These are phyloP conservation scores for Neurospora tetrasperma DNA, from an alignment of 495 filamentous ascomycete genomes.

Conservation along the genomic window DNA sequence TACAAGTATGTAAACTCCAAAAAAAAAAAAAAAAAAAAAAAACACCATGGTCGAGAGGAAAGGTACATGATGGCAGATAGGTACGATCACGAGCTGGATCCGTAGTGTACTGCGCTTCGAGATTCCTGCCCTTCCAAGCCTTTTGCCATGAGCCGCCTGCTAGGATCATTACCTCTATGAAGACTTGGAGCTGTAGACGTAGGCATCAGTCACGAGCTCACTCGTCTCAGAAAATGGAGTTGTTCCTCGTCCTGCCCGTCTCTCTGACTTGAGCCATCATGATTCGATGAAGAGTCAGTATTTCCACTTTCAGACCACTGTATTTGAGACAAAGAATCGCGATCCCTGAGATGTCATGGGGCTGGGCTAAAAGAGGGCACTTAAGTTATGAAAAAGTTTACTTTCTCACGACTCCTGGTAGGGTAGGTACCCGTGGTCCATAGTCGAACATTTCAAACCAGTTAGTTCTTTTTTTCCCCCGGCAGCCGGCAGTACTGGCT, in stretches of 20 bases:
- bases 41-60: not conserved
- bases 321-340: not conserved
- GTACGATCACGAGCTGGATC: not conserved
- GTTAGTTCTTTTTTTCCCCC: too few relatives aligned
- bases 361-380: too few relatives aligned
- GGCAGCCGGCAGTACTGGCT: not conserved
- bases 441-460: too few relatives aligned
- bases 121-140: not conserved
- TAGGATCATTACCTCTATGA: too few relatives aligned
- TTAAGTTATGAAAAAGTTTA: too few relatives aligned
- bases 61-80: not conserved
- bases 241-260: not conserved
- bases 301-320: not conserved
- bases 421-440: not conserved
- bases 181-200: too few relatives aligned
- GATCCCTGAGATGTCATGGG: too few relatives aligned
- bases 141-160: too few relatives aligned
- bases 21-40: not conserved
- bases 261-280: not conserved
- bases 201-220: not conserved
- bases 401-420: too few relatives aligned
- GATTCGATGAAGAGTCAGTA: too few relatives aligned
- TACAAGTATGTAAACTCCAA: not conserved
- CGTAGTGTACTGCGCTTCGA: not conserved
- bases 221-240: not conserved